A percentile compares a stretch with the other conserved stretches of the same genome.
Conservation (phyloP, 495 filamentous ascomycete genomes). For the Cercophora sp. region DNA sequence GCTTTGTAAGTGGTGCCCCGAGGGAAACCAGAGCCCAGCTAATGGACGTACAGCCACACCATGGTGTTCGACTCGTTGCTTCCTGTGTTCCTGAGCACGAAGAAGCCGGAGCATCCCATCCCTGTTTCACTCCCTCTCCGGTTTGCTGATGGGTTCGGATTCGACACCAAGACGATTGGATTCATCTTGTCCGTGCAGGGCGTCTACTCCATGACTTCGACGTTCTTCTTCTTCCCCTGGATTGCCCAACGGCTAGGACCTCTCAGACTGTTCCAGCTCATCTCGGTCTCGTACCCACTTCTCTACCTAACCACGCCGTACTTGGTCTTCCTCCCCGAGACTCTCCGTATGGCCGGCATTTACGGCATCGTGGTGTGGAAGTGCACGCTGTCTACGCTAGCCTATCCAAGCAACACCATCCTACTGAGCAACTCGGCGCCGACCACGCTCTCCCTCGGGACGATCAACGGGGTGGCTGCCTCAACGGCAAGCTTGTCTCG, state of each 20-base stretch:
- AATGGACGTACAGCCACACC: constrained; percentile 61
- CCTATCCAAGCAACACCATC: constrained; percentile 82
- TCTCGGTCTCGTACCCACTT: constrained; percentile 77
- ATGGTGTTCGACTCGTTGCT: constrained; percentile 94
- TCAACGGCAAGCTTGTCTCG: constrained; percentile 84
- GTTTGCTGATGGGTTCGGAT: constrained; percentile 81
- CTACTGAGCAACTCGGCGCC: constrained; percentile 82
- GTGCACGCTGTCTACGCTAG: constrained; percentile 77
- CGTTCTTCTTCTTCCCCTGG: constrained; percentile 76
- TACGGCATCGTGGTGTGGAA: constrained; percentile 79
- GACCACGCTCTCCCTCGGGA: constrained; percentile 72
- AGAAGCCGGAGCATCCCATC: constrained; percentile 40
- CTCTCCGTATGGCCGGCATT: constrained; percentile 65
- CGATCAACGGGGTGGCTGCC: constrained; percentile 89
- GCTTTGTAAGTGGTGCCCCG: constrained; percentile 71
- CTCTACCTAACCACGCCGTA: constrained; percentile 88
- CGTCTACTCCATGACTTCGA: constrained; percentile 79
- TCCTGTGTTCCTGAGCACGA: constrained; percentile 84
- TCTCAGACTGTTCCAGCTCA: constrained; percentile 72
- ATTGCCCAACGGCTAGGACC: constrained; percentile 68
- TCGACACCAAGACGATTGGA: constrained; percentile 78
- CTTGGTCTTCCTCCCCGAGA: constrained; percentile 72
- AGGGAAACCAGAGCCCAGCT: not conserved
- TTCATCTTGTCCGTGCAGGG: constrained; percentile 85
- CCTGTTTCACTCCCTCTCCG: constrained; percentile 66